Base-by-base conservation (phyloP, 495 filamentous ascomycete genomes). In the Penicillium dipodomyicola region DNA sequence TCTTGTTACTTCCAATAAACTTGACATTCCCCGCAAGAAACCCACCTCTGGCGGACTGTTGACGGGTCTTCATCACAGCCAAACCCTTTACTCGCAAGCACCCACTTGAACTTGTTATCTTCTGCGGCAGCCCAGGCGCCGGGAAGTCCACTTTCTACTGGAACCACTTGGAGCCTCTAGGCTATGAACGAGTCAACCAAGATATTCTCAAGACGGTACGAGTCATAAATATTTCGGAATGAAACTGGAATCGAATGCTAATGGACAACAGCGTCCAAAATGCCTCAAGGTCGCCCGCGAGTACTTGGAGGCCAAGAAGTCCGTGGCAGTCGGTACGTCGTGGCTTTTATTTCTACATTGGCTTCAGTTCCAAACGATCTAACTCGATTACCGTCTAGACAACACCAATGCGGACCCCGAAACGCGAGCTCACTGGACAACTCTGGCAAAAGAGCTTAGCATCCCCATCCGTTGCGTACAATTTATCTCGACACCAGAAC, bases 111-210 rank as follows among this genome's bases (percentile, higher is more conserved):
- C 77, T 97, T 15, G 80, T 97, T 11, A 72, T 97, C 5, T 89
- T 96, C 67, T 91, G 89, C 54, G 94, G 94, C 8, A 89, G 88
- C 40, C 94, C 94, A 0, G 91, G 89, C 1, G 84, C 90, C 1
- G 94, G 95, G 25, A 97, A 97, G 67, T 93, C 88, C 22, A 91
- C 90, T 0, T 97, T 96, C 60, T 96, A 87, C 73, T 88, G 87
- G 84, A 85, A 80, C 27, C 73, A 90, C 57, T 68, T 97, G 17
- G 77, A 92, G 68, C 88, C 91, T 22, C 73, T 94, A 4, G 86
- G 86, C 29, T 97, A 94, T 68, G 85, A 85, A 69, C 82, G 93
- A 27, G 81, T 96, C 15, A 98, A 97, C 60, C 92, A 97, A 72
- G 95, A 97, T 73, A 80, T 75, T 4, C 73, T 96, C n/a, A 96